Percentiles rank a stretch among this genome's conserved stretches.
These are phyloP conservation scores for Populus hybrid DNA, from an alignment of 441 rosid species.

Conservation along the genomic window DNA sequence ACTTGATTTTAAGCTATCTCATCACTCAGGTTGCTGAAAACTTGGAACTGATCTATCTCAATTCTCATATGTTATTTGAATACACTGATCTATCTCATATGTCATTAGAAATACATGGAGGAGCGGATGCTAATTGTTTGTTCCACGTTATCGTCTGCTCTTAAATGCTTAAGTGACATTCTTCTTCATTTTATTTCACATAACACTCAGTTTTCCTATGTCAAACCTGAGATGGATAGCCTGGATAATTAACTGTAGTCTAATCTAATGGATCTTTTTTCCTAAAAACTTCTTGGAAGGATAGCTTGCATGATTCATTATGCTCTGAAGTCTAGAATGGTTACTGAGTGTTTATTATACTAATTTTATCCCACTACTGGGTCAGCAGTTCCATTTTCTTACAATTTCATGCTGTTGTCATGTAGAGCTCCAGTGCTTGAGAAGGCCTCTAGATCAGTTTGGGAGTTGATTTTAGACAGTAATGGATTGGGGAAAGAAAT, in stretches of 20 bases:
- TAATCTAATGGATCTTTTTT: not conserved
- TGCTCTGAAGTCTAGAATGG: not conserved
- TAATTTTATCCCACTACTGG: not conserved
- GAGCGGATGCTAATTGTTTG: not conserved
- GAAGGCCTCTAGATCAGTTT: constrained; percentile 91
- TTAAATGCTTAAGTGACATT: not conserved
- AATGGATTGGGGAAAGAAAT: constrained; percentile 84
- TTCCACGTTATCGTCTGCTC: not conserved
- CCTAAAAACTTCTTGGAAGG: not conserved
- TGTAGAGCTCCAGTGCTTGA: constrained; percentile 82
- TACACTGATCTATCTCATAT: not conserved
- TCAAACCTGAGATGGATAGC: not conserved
- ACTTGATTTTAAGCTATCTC: not conserved
- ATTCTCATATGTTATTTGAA: not conserved
- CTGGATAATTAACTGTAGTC: not conserved
- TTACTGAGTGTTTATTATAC: not conserved
- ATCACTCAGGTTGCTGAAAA: not conserved
- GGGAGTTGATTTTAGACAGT: constrained; percentile 86
- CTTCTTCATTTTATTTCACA: not conserved
- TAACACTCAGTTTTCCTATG: not conserved
- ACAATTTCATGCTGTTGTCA: not conserved
- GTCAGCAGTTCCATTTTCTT: not conserved
- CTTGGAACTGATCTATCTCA: not conserved
- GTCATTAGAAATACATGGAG: not conserved
- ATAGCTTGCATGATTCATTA: not conserved